These are phyloP conservation scores for Botrytis paeoniae DNA, from an alignment of 2,329 filamentous ascomycete genomes.

Conservation along the genomic window DNA sequence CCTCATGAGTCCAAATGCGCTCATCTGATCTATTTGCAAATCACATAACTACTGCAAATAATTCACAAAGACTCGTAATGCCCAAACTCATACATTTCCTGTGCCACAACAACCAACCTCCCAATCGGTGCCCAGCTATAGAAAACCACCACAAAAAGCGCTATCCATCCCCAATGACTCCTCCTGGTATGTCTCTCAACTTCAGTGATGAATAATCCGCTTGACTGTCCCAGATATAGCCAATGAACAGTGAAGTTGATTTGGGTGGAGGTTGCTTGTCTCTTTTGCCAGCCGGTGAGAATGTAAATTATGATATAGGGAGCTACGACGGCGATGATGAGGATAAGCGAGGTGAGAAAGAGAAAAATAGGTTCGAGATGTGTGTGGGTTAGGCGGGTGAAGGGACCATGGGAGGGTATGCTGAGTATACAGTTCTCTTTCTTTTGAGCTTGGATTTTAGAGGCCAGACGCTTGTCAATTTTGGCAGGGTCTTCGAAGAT, in stretches of 20 bases:
- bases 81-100: conserved; percentile 8
- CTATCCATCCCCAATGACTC: conserved; percentile 2
- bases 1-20: not conserved
- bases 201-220: not conserved
- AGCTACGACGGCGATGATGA: not conserved
- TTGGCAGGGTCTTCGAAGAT: not conserved
- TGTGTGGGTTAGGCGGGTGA: not conserved
- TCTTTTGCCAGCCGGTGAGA: not conserved
- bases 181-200: conserved; percentile 1
- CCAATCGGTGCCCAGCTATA: not conserved
- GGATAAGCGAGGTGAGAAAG: not conserved
- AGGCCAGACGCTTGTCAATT: not conserved
- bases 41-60: not conserved
- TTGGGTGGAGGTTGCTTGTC: not conserved
- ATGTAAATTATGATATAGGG: not conserved
- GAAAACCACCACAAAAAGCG: not conserved
- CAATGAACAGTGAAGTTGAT: not conserved
- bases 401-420: not conserved
- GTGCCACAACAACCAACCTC: not conserved
- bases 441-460: not conserved
- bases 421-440: not conserved
- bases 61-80: not conserved
- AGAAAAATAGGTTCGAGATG: not conserved
- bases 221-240: not conserved
- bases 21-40: not conserved